Base-by-base conservation (phyloP, 176 grass and related monocot species). In the Poa annua region DNA sequence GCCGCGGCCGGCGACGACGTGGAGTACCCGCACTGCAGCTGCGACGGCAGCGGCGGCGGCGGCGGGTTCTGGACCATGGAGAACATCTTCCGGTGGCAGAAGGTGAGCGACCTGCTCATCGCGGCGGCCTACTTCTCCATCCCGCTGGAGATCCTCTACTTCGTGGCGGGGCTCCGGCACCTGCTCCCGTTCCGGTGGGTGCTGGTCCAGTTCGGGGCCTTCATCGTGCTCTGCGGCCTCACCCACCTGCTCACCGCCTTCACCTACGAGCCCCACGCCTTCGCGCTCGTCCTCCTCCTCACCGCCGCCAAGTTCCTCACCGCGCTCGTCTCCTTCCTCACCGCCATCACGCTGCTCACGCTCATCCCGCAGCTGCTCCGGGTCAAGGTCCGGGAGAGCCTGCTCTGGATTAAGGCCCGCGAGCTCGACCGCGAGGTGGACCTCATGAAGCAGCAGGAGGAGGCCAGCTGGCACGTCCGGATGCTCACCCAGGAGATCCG, bases 401-500 rank as follows among this genome's bases (percentile, higher is more conserved):
- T 95, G 60, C 87, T 99, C 38, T 88, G 88, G 84, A 70, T 88
- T 51, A 99, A 99, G 84, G 93, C 96, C 39, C 79, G 69, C 39
- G 96, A 99, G 74, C 90, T 99, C 22, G 83, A 95, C 85, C 87
- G 96, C 61, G 93, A 96, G 74, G 96, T 99, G 1, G 93, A 78
- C 8, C 74, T 93, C 62, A 92, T 90, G 91, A 99, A 96, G 87
- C 88, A 81, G 11, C 91, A 94, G 90, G 91, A 99, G 85, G 89
- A 92, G 77, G 93, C 93, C 11, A 89, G 91, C 80, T 99, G 96
- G 96, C 89, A 99, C 15, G 96, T 99, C 35, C 68, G 96, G 59
- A 99, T 99, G 96, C 89, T 99, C 71, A 99, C 96, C 12, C 89
- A 85, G 66, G 93, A 99, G 89, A 99, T 99, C 79, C 87, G 96